Conservation (phyloP, 1,284 basidiomycete genomes). For the Apiotrichum sp. region DNA sequence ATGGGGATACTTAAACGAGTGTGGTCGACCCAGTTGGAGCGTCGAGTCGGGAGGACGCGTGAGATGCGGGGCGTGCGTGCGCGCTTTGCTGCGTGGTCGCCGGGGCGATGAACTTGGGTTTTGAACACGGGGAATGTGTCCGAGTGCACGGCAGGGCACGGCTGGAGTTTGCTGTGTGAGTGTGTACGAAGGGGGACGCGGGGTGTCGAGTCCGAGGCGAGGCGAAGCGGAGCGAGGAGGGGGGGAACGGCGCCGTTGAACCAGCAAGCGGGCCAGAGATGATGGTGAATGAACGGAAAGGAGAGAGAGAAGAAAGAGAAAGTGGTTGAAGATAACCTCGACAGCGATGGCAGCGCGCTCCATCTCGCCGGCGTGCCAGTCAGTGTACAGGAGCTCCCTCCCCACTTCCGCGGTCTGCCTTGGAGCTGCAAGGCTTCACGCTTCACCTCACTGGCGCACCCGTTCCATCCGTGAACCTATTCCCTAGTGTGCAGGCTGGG, state of each 20-base stretch:
- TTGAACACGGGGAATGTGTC: no score
- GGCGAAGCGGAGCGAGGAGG: not conserved
- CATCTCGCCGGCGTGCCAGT: no score
- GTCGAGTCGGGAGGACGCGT: not conserved
- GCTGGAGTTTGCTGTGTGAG: not conserved
- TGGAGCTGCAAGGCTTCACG: no score
- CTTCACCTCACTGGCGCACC: no score
- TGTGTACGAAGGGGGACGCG: not conserved
- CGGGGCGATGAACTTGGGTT: no score
- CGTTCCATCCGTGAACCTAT: no score
- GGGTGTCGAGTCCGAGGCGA: not conserved
- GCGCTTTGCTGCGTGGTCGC: not conserved
- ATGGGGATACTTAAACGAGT: not conserved
- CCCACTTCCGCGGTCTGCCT: no score
- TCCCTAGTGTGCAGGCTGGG: no score
- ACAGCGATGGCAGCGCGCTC: no score
- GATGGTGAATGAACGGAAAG: not conserved
- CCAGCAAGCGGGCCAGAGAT: slow-evolving; percentile 9
- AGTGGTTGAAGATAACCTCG: not conserved
- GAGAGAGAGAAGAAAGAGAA: not conserved
- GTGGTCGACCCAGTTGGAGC: slow-evolving; percentile 2
- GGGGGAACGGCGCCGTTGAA: slow-evolving; percentile 6
- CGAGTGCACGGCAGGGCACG: no score
- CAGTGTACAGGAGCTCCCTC: no score
- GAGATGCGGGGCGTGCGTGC: not conserved